Base-by-base conservation (phyloP, 2,329 filamentous ascomycete species). In the Nigrospora oryzae region DNA sequence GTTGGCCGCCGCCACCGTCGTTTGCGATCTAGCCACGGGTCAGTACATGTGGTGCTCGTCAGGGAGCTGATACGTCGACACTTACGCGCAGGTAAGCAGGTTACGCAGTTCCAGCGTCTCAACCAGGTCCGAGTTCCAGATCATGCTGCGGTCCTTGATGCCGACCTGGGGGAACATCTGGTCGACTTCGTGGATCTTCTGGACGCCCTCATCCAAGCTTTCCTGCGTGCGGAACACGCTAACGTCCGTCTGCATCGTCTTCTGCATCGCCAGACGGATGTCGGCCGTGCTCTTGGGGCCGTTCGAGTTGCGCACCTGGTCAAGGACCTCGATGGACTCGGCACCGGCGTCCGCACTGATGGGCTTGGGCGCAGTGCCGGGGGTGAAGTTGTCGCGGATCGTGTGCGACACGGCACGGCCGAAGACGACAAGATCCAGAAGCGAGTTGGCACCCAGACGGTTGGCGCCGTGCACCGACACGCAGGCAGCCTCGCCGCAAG, bases 141-240 rank as follows among this genome's bases (percentile, higher is more conserved):
- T 97, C 91, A 97, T 96, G 78, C 88, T 94, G 68, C 93, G 86
- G 69, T 97, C 91, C 81, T 95, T 95, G 73, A 88, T 96, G 61
- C 89, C 88, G 56, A 97, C 84, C 62, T 96, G 76, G 57, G 75
- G 70, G 71, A 86, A 97, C 59, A 74, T 77, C 57, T 78, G 68
- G 65, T 97, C 91, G 56, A 97, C 88, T 56, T 89, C 82, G 53
- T 71, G 81, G 66, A 97, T 93, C 75, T 83, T 90, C 68, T 76
- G 74, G 50, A 95, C 90, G 79, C 91, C 91, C 69, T 96, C 87
- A 56, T 96, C 89, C 66, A 97, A 79, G 55, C 83, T 89, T 69
- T 95, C 86, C 61, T 97, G 89, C 37, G 87, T 95, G 65, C 91
- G 81, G 86, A 97, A 97, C 48, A 97, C 91, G 66, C 83, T 88